Evolutionary conservation across 257 asterid species (phyloP).

Genomic region (Nicotiana knightiana): DNA sequence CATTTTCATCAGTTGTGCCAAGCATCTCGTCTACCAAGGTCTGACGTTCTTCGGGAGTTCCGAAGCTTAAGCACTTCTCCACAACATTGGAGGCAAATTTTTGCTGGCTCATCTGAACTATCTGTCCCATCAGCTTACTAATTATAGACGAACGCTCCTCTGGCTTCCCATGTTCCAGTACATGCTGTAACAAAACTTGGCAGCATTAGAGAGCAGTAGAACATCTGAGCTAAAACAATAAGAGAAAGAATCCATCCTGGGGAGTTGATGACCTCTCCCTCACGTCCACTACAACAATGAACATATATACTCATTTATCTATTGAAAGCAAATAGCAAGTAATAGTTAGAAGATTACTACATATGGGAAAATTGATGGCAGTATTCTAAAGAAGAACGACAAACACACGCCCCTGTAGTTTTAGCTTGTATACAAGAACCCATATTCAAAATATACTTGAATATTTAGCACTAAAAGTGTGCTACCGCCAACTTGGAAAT

Average conservation of each 20-base stretch:
- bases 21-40: conserved; percentile 69
- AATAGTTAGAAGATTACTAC: not conserved
- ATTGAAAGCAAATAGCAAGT: not conserved
- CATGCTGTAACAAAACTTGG: conserved; percentile 44
- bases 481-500: not conserved
- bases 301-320: not conserved
- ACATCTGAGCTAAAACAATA: not conserved
- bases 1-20: conserved; percentile 67
- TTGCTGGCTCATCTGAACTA: conserved; percentile 84
- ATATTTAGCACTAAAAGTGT: not conserved
- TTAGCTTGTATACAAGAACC: not conserved
- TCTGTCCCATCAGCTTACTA: conserved; percentile 53
- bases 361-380: not conserved
- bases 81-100: conserved; percentile 86
- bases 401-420: not conserved
- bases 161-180: conserved; percentile 79
- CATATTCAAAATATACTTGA: not conserved
- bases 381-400: not conserved
- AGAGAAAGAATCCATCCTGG: not conserved
- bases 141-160: conserved; percentile 56
- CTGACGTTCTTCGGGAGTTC: conserved; percentile 62
- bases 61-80: conserved; percentile 77
- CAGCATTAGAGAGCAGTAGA: conserved; percentile 3
- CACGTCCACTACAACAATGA: not conserved
- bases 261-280: not conserved